Evolutionary conservation across 2,329 filamentous ascomycete species (phyloP).

Genomic region (Aureobasidium sp.): DNA sequence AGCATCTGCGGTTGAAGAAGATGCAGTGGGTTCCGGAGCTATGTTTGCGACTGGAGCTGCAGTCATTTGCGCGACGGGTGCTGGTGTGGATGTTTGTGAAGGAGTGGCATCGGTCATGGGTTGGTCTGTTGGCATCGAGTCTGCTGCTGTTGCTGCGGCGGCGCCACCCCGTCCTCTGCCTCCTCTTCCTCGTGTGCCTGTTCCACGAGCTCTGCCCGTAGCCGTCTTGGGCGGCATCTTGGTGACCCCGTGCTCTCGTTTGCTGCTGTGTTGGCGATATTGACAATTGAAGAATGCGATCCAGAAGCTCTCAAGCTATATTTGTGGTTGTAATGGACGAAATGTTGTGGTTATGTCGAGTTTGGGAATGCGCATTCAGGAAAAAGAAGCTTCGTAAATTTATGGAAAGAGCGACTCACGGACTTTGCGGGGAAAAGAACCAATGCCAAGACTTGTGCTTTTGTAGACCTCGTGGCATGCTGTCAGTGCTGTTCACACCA

Average conservation of each 20-base stretch:
- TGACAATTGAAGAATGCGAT: neutral
- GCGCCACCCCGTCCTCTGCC: conserved; percentile 2
- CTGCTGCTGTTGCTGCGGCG: neutral
- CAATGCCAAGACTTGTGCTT: neutral
- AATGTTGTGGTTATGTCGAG: neutral
- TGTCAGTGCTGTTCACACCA: neutral
- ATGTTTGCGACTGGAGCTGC: conserved; percentile 1
- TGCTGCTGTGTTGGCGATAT: no score
- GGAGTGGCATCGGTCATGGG: neutral
- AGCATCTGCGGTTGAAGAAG: conserved; percentile 1
- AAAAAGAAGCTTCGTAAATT: conserved; percentile 1
- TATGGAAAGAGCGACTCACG: neutral
- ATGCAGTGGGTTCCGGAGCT: neutral
- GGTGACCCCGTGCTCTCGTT: neutral
- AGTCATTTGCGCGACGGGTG: conserved; percentile 14
- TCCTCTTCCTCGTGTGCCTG: conserved; percentile 14
- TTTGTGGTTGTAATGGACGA: neutral
- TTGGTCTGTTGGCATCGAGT: neutral
- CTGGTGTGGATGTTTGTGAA: conserved; percentile 6
- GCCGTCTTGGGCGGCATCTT: conserved; percentile 18
- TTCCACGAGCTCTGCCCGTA: conserved; percentile 11
- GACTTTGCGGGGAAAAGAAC: conserved; percentile 5
- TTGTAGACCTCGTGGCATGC: neutral
- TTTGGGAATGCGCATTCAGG: neutral
- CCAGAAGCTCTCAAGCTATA: neutral